Conservation (phyloP, 176 grass and related monocot species). For the Hyparrhenia diplandra region DNA sequence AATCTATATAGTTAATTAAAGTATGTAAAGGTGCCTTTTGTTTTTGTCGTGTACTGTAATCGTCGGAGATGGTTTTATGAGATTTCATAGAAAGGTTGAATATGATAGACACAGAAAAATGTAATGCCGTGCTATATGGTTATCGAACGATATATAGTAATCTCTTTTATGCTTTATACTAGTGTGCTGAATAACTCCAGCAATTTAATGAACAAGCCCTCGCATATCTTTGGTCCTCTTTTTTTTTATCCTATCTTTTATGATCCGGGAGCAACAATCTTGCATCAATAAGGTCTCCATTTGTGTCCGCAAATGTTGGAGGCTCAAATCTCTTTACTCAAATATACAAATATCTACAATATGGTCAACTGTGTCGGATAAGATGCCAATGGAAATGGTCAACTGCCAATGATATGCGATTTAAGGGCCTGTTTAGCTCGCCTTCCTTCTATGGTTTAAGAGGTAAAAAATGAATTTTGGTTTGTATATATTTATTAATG, state of each 20-base stretch:
- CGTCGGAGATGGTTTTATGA: not conserved
- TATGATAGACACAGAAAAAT: not conserved
- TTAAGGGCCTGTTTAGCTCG: no score
- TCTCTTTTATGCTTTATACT: not conserved
- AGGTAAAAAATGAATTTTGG: no score
- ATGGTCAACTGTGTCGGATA: not conserved
- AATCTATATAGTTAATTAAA: not conserved
- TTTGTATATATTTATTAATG: no score
- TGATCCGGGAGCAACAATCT: not conserved
- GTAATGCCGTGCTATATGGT: not conserved
- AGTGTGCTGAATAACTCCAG: not conserved
- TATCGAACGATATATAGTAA: not conserved
- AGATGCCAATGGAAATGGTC: not conserved
- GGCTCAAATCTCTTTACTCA: not conserved
- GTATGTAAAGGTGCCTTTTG: slow-evolving; percentile 10
- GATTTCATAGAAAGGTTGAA: not conserved
- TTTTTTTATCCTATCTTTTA: not conserved
- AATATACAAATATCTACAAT: not conserved
- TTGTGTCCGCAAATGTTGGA: not conserved
- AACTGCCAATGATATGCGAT: not conserved
- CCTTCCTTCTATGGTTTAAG: no score
- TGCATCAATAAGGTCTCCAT: not conserved
- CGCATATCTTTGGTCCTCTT: no score
- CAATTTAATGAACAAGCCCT: no score
- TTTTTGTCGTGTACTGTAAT: slow-evolving; percentile 33